Evolutionary conservation across 2,329 filamentous ascomycete species (phyloP).

Genomic region (Colletotrichum navitas): DNA sequence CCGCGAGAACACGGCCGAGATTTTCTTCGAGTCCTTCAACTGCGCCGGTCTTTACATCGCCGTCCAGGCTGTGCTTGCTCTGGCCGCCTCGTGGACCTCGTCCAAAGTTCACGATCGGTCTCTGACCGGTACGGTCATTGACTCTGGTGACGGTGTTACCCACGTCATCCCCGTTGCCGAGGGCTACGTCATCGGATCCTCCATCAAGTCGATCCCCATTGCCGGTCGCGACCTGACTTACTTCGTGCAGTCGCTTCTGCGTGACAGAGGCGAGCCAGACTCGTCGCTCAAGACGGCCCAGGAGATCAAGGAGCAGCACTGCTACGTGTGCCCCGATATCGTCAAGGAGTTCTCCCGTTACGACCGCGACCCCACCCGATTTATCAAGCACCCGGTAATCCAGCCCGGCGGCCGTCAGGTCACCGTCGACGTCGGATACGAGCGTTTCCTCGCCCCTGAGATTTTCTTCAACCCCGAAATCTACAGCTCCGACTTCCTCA

Average conservation of each 20-base stretch:
- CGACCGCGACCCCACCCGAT: conserved; percentile 91
- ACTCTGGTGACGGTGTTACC: conserved; percentile 98
- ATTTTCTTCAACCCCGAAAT: conserved; percentile 99
- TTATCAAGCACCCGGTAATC: conserved; percentile 89
- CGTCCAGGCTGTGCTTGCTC: conserved; percentile 94
- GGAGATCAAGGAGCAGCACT: conserved; percentile 98
- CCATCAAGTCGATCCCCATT: conserved; percentile 99
- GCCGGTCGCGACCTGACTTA: conserved; percentile 98
- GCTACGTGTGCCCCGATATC: conserved; percentile 98
- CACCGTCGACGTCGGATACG: conserved; percentile 93
- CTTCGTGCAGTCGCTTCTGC: conserved; percentile 95
- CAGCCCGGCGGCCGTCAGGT: conserved; percentile 88
- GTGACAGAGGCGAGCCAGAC: conserved; percentile 96
- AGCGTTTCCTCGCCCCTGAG: conserved; percentile 96
- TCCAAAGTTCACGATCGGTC: conserved; percentile 98
- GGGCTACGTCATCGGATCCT: conserved; percentile 98
- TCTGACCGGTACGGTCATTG: conserved; percentile 96
- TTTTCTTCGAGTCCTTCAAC: conserved; percentile 99
- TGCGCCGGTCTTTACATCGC: conserved; percentile 99
- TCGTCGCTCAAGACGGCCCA: conserved; percentile 97
- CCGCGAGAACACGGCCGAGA: conserved; percentile 98
- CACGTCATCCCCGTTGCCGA: conserved; percentile 99
- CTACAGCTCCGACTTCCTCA: conserved; percentile 98
- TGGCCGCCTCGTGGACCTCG: conserved; percentile 98
- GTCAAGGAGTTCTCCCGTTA: conserved; percentile 98